Base-by-base conservation (phyloP, 768 basidiomycete genomes). In the Lenzites betulinus region DNA sequence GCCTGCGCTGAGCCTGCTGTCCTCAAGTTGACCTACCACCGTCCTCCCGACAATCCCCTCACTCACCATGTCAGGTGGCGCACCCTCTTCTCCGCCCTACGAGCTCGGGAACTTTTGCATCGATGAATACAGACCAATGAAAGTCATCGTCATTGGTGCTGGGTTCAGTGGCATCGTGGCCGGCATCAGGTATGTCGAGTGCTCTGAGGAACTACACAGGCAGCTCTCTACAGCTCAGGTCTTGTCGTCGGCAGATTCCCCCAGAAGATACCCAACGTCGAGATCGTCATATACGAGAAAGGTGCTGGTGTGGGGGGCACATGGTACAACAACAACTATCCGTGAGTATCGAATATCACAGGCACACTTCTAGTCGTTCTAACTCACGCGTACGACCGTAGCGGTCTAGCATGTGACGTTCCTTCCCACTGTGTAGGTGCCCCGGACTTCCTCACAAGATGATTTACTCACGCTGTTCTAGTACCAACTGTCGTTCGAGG, bases 321-420 rank as follows among this genome's bases (percentile, higher is more conserved):
- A 1, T 88, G 86, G 86, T 81, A 74, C 63, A 71, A 72, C 7
- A 85, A 83, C 59, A 77, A 69, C 52, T 84, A 84, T 67, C 82
- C 82, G 57, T 62, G 20, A 20, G 60, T 57, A 9, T 16, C 6
- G 7, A 6, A 13, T 8, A 4, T 15, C 18, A n/a, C 6, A 13
- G n/a, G n/a, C n/a, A 30, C 16, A 13, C 12, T 25, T 12, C 2
- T 8, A 5, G 2, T 8, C 28, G 26, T 8, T n/a, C n/a, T n/a
- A n/a, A n/a, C n/a, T n/a, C n/a, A 8, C 7, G 7, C 26, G 15
- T 13, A 8, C 13, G 26, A n/a, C n/a, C n/a, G n/a, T 30, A 67
- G 83, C 76, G 84, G 85, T 8, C 68, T 86, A 12, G 78, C 81
- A n/a, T 87, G 86, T 63, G 86, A 87, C 65, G 78, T 86, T 25